A percentile compares a stretch with the other conserved stretches of the same genome.
These are phyloP conservation scores for Dictyophora rubrovolvata DNA, from an alignment of 768 basidiomycete species.

Conservation along the genomic window DNA sequence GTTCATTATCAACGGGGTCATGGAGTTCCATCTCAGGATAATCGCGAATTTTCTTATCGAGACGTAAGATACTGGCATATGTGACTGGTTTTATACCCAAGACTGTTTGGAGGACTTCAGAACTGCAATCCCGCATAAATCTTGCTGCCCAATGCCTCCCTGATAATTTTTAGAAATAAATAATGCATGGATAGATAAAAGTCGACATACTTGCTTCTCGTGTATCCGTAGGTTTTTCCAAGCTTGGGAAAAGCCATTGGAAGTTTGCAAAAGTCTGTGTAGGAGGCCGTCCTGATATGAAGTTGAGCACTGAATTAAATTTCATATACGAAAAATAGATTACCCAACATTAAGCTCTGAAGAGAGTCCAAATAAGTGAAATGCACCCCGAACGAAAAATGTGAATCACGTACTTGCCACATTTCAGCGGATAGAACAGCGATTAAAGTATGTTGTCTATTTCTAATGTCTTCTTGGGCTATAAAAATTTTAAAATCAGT, in stretches of 20 bases:
- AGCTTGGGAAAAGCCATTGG: background rate
- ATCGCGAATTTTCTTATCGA: conserved; percentile 1
- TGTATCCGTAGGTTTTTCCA: background rate
- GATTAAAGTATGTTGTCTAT: background rate
- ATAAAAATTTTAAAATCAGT: background rate
- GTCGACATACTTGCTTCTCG: background rate
- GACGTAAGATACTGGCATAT: background rate
- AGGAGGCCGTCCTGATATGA: background rate
- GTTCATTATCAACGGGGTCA: background rate
- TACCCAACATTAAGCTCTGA: background rate
- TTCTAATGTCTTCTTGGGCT: conserved; percentile 1
- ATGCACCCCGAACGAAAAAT: background rate
- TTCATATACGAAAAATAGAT: background rate
- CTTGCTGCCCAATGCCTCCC: background rate
- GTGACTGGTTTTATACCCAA: background rate
- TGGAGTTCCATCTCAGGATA: background rate
- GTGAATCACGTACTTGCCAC: background rate
- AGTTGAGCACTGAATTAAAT: background rate
- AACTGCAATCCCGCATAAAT: conserved; percentile 3
- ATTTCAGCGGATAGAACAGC: conserved; percentile 3
- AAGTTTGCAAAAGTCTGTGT: background rate
- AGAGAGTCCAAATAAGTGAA: background rate
- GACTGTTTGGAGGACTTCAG: background rate
- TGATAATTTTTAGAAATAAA: background rate
- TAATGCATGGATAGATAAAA: background rate